Conservation (phyloP, 352 stramenopile species). For the Globisporangium viniferum region DNA sequence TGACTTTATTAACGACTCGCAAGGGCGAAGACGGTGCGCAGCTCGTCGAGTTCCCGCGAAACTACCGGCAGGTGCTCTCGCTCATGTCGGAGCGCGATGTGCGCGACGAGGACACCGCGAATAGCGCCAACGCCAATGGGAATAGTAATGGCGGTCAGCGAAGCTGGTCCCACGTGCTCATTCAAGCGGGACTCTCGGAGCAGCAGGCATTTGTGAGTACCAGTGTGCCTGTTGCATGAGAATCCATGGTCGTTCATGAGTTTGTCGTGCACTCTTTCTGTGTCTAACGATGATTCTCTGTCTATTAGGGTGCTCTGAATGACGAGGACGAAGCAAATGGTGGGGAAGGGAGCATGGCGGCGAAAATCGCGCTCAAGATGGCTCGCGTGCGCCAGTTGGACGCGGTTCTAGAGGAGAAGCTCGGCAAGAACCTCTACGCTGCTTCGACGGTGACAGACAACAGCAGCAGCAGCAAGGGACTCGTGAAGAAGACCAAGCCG, state of each 20-base stretch:
- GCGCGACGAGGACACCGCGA: conserved; percentile 17
- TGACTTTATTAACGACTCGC: conserved; percentile 32
- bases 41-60: conserved; percentile 51
- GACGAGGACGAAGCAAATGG: conserved; percentile 31
- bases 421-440: conserved; percentile 58
- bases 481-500: not conserved
- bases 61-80: conserved; percentile 61
- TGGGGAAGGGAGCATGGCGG: conserved; percentile 26
- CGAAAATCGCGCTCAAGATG: conserved; percentile 77
- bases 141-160: conserved; percentile 18
- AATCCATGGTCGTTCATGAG: no score
- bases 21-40: conserved; percentile 47
- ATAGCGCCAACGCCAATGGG: not conserved
- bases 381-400: conserved; percentile 62
- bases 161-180: conserved; percentile 60
- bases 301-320: conserved; percentile 38
- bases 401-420: conserved; percentile 53
- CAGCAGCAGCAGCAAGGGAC: conserved; percentile 9
- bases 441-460: conserved; percentile 20
- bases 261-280: not conserved
- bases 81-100: conserved; percentile 66
- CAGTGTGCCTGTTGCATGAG: not conserved
- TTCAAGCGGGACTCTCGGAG: conserved; percentile 58
- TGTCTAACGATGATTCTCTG: not conserved
- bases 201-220: conserved; percentile 60